phyloP scores from a whole-genome alignment of 2,329 filamentous ascomycete genomes.

The Phialocephala subalpina region DNA sequence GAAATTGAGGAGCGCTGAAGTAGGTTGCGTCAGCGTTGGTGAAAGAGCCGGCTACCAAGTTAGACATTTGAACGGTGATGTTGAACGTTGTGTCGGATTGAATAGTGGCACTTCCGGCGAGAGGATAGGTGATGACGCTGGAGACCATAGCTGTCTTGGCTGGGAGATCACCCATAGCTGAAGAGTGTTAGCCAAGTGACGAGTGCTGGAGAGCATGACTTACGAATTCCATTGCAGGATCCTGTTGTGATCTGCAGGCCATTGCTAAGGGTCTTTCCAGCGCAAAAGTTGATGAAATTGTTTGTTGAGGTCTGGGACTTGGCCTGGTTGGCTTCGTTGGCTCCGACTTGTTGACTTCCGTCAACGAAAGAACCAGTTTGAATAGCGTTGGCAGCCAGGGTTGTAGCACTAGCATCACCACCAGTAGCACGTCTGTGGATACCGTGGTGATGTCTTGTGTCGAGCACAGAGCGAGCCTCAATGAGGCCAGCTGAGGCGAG shows the following conservation, averaged over 20 bases:
- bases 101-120: slow-evolving; percentile 27
- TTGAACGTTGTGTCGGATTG: slow-evolving; percentile 40
- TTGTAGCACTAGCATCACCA: slow-evolving; percentile 29
- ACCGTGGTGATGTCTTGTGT: slow-evolving; percentile 28
- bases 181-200: slow-evolving; percentile 26
- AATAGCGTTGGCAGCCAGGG: slow-evolving; percentile 37
- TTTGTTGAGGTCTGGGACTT: slow-evolving; percentile 40
- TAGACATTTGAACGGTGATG: slow-evolving; percentile 45
- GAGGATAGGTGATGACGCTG: slow-evolving; percentile 38
- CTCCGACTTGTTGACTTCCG: slow-evolving; percentile 37
- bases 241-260: slow-evolving; percentile 64
- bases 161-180: slow-evolving; percentile 46
- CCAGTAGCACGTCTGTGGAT: slow-evolving; percentile 15
- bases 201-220: slow-evolving; percentile 23
- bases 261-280: slow-evolving; percentile 60
- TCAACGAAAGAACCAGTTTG: slow-evolving; percentile 42
- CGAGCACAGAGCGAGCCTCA: slow-evolving; percentile 32
- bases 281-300: slow-evolving; percentile 46
- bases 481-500: slow-evolving; percentile 37
- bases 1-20: slow-evolving; percentile 48
- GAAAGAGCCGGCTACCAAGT: slow-evolving; percentile 47
- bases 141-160: slow-evolving; percentile 44
- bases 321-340: slow-evolving; percentile 37
- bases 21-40: slow-evolving; percentile 49
- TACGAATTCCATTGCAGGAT: slow-evolving; percentile 63